These are phyloP conservation scores for Pisolithus marmoratus DNA, from an alignment of 768 basidiomycete genomes.

Conservation along the genomic window DNA sequence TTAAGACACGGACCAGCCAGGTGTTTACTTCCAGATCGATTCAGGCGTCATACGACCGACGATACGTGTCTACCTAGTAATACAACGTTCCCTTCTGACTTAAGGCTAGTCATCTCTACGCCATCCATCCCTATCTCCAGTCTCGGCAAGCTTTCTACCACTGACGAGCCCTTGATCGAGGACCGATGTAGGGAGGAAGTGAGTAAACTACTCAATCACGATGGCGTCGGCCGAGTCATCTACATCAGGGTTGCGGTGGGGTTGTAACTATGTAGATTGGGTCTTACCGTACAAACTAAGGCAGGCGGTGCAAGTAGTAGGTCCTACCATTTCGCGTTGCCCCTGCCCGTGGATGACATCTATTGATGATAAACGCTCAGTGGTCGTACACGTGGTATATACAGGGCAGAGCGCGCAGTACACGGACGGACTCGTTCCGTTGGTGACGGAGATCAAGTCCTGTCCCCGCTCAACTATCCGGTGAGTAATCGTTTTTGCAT, in stretches of 20 bases:
- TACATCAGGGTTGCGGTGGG: constrained; percentile 4
- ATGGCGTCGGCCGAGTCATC: neutral
- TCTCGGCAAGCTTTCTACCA: too few relatives aligned
- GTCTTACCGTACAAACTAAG: neutral
- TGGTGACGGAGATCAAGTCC: constrained; percentile 10
- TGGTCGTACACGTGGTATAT: neutral
- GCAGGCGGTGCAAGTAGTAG: constrained; percentile 10
- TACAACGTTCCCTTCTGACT: neutral
- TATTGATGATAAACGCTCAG: constrained; percentile 11
- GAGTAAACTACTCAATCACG: neutral
- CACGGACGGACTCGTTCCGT: constrained; percentile 11
- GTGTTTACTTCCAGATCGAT: neutral
- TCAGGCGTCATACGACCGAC: neutral
- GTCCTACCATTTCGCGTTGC: neutral
- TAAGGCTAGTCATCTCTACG: neutral
- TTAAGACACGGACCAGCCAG: neutral
- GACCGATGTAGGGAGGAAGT: too few relatives aligned
- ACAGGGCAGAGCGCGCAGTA: too few relatives aligned
- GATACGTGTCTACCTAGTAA: neutral
- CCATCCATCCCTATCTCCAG: neutral
- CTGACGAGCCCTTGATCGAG: too few relatives aligned
- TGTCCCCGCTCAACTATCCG: constrained; percentile 5
- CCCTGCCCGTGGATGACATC: neutral
- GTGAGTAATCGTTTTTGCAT: constrained; percentile 9
- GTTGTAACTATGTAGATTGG: neutral